These are phyloP conservation scores for Urostyla sp. DNA, from an alignment of 73 alveolate genomes.

Conservation along the genomic window DNA sequence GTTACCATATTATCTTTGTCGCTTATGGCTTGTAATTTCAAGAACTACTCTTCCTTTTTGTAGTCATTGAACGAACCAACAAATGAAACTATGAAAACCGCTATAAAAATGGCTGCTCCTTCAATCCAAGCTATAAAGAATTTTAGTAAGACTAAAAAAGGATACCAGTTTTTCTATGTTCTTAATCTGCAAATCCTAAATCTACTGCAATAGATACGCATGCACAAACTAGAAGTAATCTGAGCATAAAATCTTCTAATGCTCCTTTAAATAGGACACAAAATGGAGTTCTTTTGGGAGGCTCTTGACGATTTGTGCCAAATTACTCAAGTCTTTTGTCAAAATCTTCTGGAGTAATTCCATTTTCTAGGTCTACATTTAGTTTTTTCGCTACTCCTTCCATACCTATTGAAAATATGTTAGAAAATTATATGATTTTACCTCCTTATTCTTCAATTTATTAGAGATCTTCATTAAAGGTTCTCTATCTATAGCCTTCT, in stretches of 20 bases:
- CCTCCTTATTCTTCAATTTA: conserved; percentile 2
- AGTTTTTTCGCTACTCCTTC: conserved; percentile 33
- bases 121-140: conserved; percentile 73
- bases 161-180: not conserved
- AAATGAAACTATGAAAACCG: conserved; percentile 76
- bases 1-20: not conserved
- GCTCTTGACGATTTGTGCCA: conserved; percentile 40
- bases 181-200: conserved; percentile 35
- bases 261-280: conserved; percentile 76
- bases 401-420: conserved; percentile 20
- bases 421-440: not conserved
- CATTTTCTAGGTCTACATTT: conserved; percentile 1
- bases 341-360: conserved; percentile 61
- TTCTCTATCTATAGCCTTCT: conserved; percentile 28
- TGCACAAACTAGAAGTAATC: conserved; percentile 86
- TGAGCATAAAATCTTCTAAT: conserved; percentile 87
- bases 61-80: conserved; percentile 82
- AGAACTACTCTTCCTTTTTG: conserved; percentile 79
- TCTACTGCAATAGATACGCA: conserved; percentile 26
- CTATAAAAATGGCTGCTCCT: conserved; percentile 70
- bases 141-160: conserved; percentile 62
- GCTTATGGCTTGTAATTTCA: conserved; percentile 61
- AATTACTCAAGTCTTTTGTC: conserved; percentile 65
- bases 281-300: conserved; percentile 11
- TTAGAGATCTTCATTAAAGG: not conserved